Evolutionary conservation across 495 filamentous ascomycete species (phyloP), one percentile per base, ranked within the genome.

Genomic region (Aspergillus steynii): DNA sequence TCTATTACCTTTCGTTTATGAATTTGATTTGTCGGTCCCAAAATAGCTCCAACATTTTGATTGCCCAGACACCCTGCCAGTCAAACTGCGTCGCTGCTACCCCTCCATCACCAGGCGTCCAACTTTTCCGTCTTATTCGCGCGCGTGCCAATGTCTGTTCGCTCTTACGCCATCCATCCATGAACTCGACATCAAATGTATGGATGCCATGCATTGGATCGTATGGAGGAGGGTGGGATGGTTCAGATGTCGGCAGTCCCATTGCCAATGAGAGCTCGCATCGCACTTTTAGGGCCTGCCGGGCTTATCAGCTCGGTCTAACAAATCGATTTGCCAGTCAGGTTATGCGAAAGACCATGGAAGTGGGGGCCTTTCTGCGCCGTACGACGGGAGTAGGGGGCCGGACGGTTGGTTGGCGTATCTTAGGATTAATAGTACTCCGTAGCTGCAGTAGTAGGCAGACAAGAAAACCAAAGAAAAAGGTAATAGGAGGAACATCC

Each of bases 301-400:
- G 48, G 52, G 63, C 63, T 64, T 66, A 65, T 68, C 63, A 64
- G 60, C 63, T 9, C 31, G 37, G 37, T 42, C 9, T 8, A 42
- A 14, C 37, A 42, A 42, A 42, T 42, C 37, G 37, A 12, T 8
- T 20, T 8, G 37, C 37, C 37, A 42, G 37, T 42, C 37, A 42
- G 12, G 37, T 42, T 42, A 42, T 42, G 37, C 37, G 4, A 42
- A 42, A 42, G 37, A 12, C 9, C 37, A 12, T 12, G 14, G 37
- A 42, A 42, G 37, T 42, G 37, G 37, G 37, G 37, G 37, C 37
- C 37, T 14, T 42, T 42, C 3, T 34, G 2, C 9, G 1, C 9
- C 1, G 1, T 9, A 7, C 6, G 31, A 9, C 31, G 31, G 31
- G 31, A 9, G 6, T 9, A 9, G 31, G 9, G 5, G 2, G 31